phyloP scores from a whole-genome alignment of 768 basidiomycete genomes.

The Lactifluus subvellereus region DNA sequence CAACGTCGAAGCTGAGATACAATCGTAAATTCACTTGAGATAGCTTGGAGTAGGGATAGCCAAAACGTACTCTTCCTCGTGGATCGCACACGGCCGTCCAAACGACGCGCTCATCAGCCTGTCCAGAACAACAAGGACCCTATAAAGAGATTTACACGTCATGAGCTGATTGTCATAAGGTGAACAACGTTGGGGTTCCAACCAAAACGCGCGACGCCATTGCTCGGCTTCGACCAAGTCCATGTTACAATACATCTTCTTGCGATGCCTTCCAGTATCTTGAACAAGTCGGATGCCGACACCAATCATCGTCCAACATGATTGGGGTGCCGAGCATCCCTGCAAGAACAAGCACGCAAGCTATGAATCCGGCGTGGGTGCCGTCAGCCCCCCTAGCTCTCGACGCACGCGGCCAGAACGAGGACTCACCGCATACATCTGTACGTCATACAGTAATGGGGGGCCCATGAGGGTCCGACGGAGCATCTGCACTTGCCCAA shows the following conservation, averaged over 20 bases:
- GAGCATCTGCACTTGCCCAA: conserved; percentile 54
- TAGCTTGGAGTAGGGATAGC: background rate
- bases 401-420: conserved; percentile 27
- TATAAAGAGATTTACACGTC: conserved; percentile 21
- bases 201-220: conserved; percentile 70
- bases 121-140: conserved; percentile 48
- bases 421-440: conserved; percentile 51
- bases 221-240: conserved; percentile 58
- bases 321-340: conserved; percentile 43
- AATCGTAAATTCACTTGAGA: conserved; percentile 17
- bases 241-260: conserved; percentile 35
- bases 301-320: conserved; percentile 52
- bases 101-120: conserved; percentile 42
- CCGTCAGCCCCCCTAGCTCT: conserved; percentile 25
- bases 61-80: conserved; percentile 63
- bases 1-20: conserved; percentile 25
- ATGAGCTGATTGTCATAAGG: background rate
- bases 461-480: conserved; percentile 51
- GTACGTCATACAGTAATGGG: conserved; percentile 63
- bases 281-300: conserved; percentile 66
- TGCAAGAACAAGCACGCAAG: conserved; percentile 36
- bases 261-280: conserved; percentile 70
- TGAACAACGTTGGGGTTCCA: background rate
- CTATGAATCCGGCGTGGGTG: conserved; percentile 27
- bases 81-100: conserved; percentile 66